These are phyloP conservation scores for Chaetothyriales sp. DNA, from an alignment of 2,329 filamentous ascomycete genomes.

Conservation along the genomic window DNA sequence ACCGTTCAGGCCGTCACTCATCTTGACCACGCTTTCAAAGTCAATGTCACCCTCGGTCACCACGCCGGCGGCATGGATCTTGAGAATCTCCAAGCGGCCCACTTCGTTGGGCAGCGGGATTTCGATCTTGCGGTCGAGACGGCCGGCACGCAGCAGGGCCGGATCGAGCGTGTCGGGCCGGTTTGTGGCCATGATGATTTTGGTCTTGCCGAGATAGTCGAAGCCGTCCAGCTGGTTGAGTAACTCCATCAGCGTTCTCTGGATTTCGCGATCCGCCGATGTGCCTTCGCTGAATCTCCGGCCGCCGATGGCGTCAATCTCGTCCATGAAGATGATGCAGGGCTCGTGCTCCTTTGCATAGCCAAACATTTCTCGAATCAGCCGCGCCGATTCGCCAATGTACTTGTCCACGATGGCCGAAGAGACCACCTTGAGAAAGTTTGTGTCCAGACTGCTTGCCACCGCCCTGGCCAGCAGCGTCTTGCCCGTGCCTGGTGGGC, in stretches of 20 bases:
- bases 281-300: constrained; percentile 94
- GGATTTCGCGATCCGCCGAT: constrained; percentile 93
- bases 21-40: constrained; percentile 98
- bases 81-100: constrained; percentile 87
- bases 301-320: constrained; percentile 97
- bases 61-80: constrained; percentile 85
- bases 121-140: constrained; percentile 94
- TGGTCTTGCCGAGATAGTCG: constrained; percentile 97
- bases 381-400: constrained; percentile 90
- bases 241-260: constrained; percentile 95
- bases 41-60: constrained; percentile 89
- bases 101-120: constrained; percentile 96
- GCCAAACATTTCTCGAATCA: constrained; percentile 99
- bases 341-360: constrained; percentile 99
- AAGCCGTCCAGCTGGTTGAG: constrained; percentile 98
- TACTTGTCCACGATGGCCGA: constrained; percentile 99
- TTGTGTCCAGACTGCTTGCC: constrained; percentile 90
- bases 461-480: constrained; percentile 88
- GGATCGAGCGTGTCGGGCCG: constrained; percentile 91
- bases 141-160: constrained; percentile 77
- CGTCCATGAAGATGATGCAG: constrained; percentile 99
- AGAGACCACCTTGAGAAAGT: constrained; percentile 96
- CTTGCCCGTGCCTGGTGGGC: constrained; percentile 93
- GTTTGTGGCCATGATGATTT: constrained; percentile 99
- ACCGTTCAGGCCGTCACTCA: constrained; percentile 96